Evolutionary conservation across 2,329 filamentous ascomycete species (phyloP).

Genomic region (Aspergillaceae sp.): DNA sequence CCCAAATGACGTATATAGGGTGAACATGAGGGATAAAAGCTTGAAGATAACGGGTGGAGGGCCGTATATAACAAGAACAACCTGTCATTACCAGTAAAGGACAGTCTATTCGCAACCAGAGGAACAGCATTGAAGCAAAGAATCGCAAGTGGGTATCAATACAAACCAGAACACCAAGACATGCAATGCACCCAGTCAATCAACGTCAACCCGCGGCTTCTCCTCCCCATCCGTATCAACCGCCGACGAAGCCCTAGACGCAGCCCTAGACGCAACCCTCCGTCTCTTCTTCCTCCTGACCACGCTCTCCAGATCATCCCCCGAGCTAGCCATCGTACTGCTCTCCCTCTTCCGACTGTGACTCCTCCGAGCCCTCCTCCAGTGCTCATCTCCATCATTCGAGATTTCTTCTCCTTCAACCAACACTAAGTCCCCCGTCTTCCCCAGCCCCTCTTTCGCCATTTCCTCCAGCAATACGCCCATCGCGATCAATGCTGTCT

Average conservation of each 20-base stretch:
- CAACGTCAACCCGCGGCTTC: not conserved
- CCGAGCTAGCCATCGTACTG: conserved; percentile 15
- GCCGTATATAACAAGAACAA: no score
- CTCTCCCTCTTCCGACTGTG: conserved; percentile 13
- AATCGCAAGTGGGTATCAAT: no score
- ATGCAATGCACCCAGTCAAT: not conserved
- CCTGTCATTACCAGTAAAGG: no score
- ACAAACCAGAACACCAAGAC: no score
- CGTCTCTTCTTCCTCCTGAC: conserved; percentile 10
- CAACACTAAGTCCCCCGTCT: conserved; percentile 51
- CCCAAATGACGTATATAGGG: no score
- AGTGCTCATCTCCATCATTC: conserved; percentile 13
- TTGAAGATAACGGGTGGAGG: no score
- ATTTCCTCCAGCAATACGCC: conserved; percentile 55
- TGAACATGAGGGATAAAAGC: no score
- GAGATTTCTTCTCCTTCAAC: conserved; percentile 39
- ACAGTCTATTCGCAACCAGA: no score
- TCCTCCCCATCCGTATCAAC: conserved; percentile 17
- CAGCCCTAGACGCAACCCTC: conserved; percentile 14
- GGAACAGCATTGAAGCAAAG: no score
- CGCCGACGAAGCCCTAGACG: conserved; percentile 11
- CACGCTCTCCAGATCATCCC: conserved; percentile 10
- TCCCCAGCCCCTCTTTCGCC: conserved; percentile 42
- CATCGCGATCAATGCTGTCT: conserved; percentile 53
- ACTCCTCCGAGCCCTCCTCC: conserved; percentile 1